These are phyloP conservation scores for Rhododendron simsii DNA, from an alignment of 148 eudicot genomes.

Conservation along the genomic window DNA sequence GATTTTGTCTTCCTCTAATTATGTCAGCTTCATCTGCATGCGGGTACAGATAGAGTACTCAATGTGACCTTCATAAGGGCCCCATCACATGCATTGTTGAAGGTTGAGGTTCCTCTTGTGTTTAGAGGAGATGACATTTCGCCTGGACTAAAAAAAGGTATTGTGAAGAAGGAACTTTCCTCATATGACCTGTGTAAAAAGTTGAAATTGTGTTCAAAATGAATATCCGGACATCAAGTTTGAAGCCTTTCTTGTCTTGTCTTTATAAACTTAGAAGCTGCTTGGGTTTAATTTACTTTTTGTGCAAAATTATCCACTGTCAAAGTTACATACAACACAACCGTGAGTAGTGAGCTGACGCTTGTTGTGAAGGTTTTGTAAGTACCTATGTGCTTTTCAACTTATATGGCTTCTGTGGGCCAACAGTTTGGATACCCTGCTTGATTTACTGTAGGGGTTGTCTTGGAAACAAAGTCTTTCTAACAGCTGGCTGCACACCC, in stretches of 20 bases:
- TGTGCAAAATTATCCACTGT: not conserved
- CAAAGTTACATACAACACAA: not conserved
- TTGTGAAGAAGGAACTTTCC: not conserved
- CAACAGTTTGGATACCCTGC: not conserved
- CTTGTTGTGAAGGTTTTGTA: not conserved
- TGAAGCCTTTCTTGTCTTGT: not conserved
- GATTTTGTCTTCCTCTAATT: conserved; percentile 11
- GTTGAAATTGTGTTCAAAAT: not conserved
- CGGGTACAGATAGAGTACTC: conserved; percentile 70
- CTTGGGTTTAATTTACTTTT: not conserved
- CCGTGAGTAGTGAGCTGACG: not conserved
- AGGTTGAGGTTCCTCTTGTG: conserved; percentile 83
- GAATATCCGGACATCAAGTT: not conserved
- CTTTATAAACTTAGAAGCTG: not conserved
- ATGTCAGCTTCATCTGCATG: conserved; percentile 74
- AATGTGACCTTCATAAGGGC: conserved; percentile 93
- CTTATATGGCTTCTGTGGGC: not conserved
- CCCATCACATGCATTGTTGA: conserved; percentile 79
- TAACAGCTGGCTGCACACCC: not conserved
- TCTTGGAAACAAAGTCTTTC: not conserved
- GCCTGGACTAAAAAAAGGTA: conserved; percentile 92
- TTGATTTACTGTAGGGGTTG: not conserved
- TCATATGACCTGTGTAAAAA: not conserved
- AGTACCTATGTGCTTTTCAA: not conserved
- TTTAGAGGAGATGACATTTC: conserved; percentile 92